A percentile compares a stretch with the other conserved stretches of the same genome.
Evolutionary conservation across 1,139 yeast species (phyloP).

Genomic region (Debaryomycetaceae sp.): DNA sequence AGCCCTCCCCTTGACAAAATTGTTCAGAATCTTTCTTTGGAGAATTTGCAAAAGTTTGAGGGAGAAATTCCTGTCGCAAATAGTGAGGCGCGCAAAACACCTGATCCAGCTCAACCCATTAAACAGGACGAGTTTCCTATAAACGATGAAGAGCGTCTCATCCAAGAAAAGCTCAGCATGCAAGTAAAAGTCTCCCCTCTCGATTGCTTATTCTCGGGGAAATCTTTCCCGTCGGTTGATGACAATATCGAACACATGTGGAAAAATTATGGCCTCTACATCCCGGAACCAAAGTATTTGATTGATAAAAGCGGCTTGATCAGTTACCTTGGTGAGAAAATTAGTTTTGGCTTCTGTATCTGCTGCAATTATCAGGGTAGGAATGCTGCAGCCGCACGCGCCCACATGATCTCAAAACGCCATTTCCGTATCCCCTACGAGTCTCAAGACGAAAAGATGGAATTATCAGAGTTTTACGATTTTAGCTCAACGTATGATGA

Average conservation of each 20-base stretch:
- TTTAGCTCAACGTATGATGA: slow-evolving; percentile 56
- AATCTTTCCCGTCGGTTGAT: slow-evolving; percentile 28
- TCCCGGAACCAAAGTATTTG: slow-evolving; percentile 72
- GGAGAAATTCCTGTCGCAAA: slow-evolving; percentile 5
- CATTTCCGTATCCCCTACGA: slow-evolving; percentile 91
- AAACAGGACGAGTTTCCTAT: slow-evolving; percentile 23
- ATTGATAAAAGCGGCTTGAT: slow-evolving; percentile 63
- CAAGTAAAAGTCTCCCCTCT: slow-evolving; percentile 63
- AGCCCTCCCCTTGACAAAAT: slow-evolving; percentile 1
- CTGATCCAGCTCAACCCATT: neutral
- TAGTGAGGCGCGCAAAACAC: slow-evolving; percentile 11
- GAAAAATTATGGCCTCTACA: slow-evolving; percentile 65
- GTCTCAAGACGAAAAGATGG: slow-evolving; percentile 65
- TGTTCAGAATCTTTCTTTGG: slow-evolving; percentile 6
- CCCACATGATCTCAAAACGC: slow-evolving; percentile 76
- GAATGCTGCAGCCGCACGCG: slow-evolving; percentile 76
- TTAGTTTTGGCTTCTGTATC: slow-evolving; percentile 79
- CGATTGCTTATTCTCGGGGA: slow-evolving; percentile 65
- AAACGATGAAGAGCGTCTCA: slow-evolving; percentile 38
- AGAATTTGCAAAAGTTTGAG: slow-evolving; percentile 7
- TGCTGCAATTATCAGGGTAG: slow-evolving; percentile 79
- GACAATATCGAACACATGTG: slow-evolving; percentile 71
- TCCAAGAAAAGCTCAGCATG: slow-evolving; percentile 46
- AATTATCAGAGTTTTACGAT: slow-evolving; percentile 77
- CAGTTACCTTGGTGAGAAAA: slow-evolving; percentile 65